Evolutionary conservation across 2,329 filamentous ascomycete species (phyloP).

Genomic region (Ophidiomyces ophidiicola): DNA sequence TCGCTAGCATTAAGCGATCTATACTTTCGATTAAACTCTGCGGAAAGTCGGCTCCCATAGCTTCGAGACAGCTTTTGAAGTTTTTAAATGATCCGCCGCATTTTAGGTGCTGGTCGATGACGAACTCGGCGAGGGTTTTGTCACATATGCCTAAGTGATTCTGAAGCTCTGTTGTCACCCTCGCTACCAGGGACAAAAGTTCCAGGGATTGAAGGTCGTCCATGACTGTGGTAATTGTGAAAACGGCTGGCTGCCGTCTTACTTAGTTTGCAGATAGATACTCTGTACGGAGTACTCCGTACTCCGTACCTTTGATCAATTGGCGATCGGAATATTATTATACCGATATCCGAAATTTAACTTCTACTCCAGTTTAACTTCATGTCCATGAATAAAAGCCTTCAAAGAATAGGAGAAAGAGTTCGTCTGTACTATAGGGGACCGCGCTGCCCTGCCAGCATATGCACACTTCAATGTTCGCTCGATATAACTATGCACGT

Average conservation of each 20-base stretch:
- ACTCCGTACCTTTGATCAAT: too few species aligned
- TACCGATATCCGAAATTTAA: too few species aligned
- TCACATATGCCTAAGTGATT: slow-evolving; percentile 88
- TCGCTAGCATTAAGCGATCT: slow-evolving; percentile 71
- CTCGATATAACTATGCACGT: too few species aligned
- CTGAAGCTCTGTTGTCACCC: slow-evolving; percentile 84
- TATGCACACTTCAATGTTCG: too few species aligned
- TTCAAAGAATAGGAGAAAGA: too few species aligned
- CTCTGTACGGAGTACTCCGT: too few species aligned
- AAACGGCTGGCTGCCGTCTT: background rate
- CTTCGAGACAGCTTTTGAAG: slow-evolving; percentile 64
- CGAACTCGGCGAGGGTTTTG: slow-evolving; percentile 90
- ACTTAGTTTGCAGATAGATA: too few species aligned
- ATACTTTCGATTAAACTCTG: slow-evolving; percentile 80
- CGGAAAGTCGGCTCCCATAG: slow-evolving; percentile 71
- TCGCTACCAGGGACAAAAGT: slow-evolving; percentile 83
- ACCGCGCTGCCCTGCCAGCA: too few species aligned
- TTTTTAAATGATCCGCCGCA: slow-evolving; percentile 51
- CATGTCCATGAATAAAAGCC: too few species aligned
- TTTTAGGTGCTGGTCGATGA: slow-evolving; percentile 79
- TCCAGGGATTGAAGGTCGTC: slow-evolving; percentile 87
- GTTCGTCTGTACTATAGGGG: too few species aligned
- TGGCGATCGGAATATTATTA: too few species aligned
- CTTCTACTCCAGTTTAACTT: too few species aligned
- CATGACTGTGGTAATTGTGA: slow-evolving; percentile 42